Percentiles rank a stretch among this genome's conserved stretches.
Conservation (phyloP, 2,329 filamentous ascomycete species). For the Colletotrichum truncatum region DNA sequence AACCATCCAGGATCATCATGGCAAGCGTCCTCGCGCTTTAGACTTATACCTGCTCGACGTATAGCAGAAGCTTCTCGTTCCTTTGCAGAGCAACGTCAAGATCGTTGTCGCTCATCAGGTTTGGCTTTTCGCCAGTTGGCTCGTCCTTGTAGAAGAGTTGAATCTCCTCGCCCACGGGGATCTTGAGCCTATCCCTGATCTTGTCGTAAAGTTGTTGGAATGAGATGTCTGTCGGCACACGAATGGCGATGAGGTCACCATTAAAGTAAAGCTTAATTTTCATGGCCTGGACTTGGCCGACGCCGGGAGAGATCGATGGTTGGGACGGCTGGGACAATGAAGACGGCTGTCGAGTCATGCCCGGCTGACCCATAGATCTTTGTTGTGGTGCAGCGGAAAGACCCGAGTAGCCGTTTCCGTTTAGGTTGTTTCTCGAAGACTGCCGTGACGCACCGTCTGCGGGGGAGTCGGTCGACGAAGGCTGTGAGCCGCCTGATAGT, state of each 20-base stretch:
- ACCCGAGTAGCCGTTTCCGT: conserved; percentile 62
- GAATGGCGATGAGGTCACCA: conserved; percentile 90
- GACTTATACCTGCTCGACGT: conserved; percentile 64
- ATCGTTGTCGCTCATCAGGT: conserved; percentile 82
- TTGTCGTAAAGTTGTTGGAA: conserved; percentile 84
- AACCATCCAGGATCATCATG: background rate
- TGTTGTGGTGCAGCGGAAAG: conserved; percentile 58
- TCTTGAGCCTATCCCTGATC: conserved; percentile 83
- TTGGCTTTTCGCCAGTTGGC: conserved; percentile 76
- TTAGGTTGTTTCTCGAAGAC: conserved; percentile 72
- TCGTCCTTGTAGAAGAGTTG: conserved; percentile 90
- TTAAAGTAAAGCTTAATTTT: conserved; percentile 97
- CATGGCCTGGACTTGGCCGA: conserved; percentile 66
- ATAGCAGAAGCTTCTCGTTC: conserved; percentile 88
- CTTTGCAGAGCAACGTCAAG: conserved; percentile 81
- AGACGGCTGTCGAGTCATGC: conserved; percentile 54
- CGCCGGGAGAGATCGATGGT: conserved; percentile 62
- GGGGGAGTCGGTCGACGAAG: conserved; percentile 71
- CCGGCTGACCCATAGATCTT: conserved; percentile 44
- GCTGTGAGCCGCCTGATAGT: conserved; percentile 75
- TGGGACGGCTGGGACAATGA: conserved; percentile 63
- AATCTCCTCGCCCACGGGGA: conserved; percentile 74
- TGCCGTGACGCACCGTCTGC: conserved; percentile 70
- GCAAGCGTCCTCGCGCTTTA: background rate
- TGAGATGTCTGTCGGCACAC: conserved; percentile 82